These are phyloP conservation scores for Multifurca ochricompacta DNA, from an alignment of 768 basidiomycete species.

Conservation along the genomic window DNA sequence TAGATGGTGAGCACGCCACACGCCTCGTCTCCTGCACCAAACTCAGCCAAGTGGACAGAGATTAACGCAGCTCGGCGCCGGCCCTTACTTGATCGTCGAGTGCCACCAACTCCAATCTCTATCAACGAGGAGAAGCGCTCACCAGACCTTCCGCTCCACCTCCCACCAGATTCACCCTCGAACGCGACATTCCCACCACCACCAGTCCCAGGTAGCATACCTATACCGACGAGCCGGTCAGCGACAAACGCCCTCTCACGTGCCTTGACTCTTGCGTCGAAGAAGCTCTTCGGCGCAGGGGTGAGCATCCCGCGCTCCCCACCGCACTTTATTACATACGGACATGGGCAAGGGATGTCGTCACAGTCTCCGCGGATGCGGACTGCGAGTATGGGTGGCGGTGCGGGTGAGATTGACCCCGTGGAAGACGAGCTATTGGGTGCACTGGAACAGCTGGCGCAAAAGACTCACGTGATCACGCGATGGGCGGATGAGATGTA, in stretches of 20 bases:
- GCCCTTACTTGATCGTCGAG: slow-evolving; percentile 49
- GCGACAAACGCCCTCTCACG: slow-evolving; percentile 71
- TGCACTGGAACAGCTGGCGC: slow-evolving; percentile 79
- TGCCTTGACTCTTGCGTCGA: slow-evolving; percentile 71
- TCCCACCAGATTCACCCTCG: slow-evolving; percentile 24
- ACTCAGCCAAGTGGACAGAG: slow-evolving; percentile 37
- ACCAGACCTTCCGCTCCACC: slow-evolving; percentile 27
- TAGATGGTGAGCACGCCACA: slow-evolving; percentile 61
- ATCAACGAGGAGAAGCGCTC: slow-evolving; percentile 41
- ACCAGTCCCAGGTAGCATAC: slow-evolving; percentile 41
- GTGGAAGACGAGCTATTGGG: slow-evolving; percentile 80
- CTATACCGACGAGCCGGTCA: slow-evolving; percentile 56
- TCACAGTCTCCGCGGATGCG: slow-evolving; percentile 30
- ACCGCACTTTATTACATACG: slow-evolving; percentile 31
- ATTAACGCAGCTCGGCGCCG: slow-evolving; percentile 51
- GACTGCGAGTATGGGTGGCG: slow-evolving; percentile 31
- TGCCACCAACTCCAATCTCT: slow-evolving; percentile 32
- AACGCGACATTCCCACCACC: slow-evolving; percentile 58
- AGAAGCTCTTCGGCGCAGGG: slow-evolving; percentile 67
- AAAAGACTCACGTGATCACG: slow-evolving; percentile 91
- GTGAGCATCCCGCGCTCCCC: slow-evolving; percentile 29
- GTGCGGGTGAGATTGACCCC: slow-evolving; percentile 36
- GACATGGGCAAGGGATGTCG: background rate
- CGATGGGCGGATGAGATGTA: slow-evolving; percentile 96
- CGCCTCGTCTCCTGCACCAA: background rate